phyloP scores from a whole-genome alignment of 345 rosid genomes.

The Nasturtium officinale region DNA sequence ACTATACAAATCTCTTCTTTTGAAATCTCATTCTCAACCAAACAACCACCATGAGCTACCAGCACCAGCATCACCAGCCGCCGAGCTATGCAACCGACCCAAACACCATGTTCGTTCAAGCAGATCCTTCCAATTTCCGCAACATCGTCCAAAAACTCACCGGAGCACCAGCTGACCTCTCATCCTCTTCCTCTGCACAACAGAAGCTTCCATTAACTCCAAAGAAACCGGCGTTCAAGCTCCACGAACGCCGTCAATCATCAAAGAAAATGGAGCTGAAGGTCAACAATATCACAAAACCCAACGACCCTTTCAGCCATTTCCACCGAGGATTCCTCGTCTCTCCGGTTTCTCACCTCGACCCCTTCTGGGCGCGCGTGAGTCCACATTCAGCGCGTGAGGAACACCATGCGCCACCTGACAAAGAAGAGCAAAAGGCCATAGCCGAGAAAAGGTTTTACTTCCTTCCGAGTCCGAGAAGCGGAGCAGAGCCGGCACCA shows the following conservation, averaged over 20 bases:
- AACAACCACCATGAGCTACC: constrained; percentile 39
- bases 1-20: constrained; percentile 1
- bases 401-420: constrained; percentile 25
- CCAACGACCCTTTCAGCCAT: constrained; percentile 34
- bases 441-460: constrained; percentile 72
- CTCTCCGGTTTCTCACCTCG: constrained; percentile 80
- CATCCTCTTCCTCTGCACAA: constrained; percentile 43
- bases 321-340: constrained; percentile 50
- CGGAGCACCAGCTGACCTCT: constrained; percentile 65
- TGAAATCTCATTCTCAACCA: background rate
- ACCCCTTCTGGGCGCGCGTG: constrained; percentile 49
- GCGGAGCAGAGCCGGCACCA: constrained; percentile 56
- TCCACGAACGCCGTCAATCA: constrained; percentile 76
- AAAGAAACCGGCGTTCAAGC: constrained; percentile 65
- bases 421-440: constrained; percentile 52
- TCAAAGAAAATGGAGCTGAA: constrained; percentile 71
- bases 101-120: constrained; percentile 87
- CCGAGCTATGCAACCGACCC: constrained; percentile 56
- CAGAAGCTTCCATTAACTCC: constrained; percentile 61
- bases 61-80: constrained; percentile 30
- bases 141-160: constrained; percentile 87
- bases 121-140: constrained; percentile 83
- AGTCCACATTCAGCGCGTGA: constrained; percentile 46
- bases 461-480: constrained; percentile 67
- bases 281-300: constrained; percentile 47